phyloP scores from a whole-genome alignment of 371 early-diverging fungal species.

The Umbelopsis sp. region DNA sequence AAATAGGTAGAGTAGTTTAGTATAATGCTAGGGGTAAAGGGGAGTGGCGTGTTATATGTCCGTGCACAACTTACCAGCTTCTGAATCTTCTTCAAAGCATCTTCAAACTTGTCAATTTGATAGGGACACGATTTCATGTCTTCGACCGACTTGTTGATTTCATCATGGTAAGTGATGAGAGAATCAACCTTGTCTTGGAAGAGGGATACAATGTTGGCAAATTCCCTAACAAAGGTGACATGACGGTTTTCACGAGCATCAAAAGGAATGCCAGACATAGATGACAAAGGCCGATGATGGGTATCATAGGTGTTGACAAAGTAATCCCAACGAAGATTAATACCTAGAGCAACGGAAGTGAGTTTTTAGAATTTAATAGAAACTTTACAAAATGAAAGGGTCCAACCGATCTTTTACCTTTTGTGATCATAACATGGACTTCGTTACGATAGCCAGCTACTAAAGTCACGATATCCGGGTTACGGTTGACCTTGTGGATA shows the following conservation, averaged over 20 bases:
- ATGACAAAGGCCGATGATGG: constrained; percentile 53
- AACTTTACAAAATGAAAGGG: background rate
- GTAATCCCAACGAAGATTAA: constrained; percentile 93
- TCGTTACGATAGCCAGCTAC: constrained; percentile 92
- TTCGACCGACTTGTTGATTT: constrained; percentile 76
- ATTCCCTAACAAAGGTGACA: constrained; percentile 93
- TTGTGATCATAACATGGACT: constrained; percentile 88
- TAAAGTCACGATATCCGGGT: constrained; percentile 76
- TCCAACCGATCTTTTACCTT: constrained; percentile 53
- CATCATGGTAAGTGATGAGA: constrained; percentile 80
- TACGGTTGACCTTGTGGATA: constrained; percentile 75
- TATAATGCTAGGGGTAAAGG: no score
- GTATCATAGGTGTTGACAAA: constrained; percentile 86
- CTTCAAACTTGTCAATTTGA: constrained; percentile 67
- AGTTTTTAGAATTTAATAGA: constrained; percentile 24
- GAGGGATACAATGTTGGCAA: constrained; percentile 85
- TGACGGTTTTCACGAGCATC: constrained; percentile 85
- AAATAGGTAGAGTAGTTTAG: no score
- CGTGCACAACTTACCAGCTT: constrained; percentile 53
- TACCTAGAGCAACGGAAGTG: constrained; percentile 24
- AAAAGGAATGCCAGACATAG: constrained; percentile 51
- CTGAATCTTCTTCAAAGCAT: constrained; percentile 82
- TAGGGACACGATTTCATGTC: constrained; percentile 87
- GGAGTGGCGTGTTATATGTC: background rate
- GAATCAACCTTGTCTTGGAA: constrained; percentile 95